A percentile compares a stretch with the other conserved stretches of the same genome.
Conservation (phyloP, 331 rosid genomes). For the Malus hybrid region DNA sequence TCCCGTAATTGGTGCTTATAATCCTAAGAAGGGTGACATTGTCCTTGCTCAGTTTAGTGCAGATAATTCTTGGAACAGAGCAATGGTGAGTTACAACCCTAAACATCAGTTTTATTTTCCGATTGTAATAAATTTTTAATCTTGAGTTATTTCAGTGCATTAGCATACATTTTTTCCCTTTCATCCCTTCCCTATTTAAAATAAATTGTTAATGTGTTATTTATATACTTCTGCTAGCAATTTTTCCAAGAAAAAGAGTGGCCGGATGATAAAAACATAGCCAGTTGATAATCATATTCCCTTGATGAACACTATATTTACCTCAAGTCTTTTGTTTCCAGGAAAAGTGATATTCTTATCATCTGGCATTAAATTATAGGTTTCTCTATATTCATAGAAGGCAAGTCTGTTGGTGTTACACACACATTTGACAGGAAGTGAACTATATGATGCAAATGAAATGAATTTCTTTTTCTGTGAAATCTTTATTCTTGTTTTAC, state of each 20-base stretch:
- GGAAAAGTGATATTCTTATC: neutral
- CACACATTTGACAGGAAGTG: too few species aligned
- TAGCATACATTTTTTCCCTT: neutral
- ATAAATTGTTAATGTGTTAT: neutral
- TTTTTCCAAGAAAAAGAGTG: neutral
- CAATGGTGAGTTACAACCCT: slow-evolving; percentile 56
- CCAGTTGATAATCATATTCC: neutral
- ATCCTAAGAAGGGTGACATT: slow-evolving; percentile 79
- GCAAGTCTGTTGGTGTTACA: neutral
- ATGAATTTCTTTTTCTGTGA: too few species aligned
- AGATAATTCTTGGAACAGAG: slow-evolving; percentile 84
- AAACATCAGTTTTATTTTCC: slow-evolving; percentile 4
- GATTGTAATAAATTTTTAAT: neutral
- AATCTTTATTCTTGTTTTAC: too few species aligned
- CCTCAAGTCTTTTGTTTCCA: neutral
- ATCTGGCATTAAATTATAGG: neutral
- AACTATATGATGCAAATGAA: too few species aligned
- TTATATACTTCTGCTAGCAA: neutral
- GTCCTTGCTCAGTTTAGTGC: slow-evolving; percentile 73
- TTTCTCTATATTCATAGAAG: neutral
- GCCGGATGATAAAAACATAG: neutral
- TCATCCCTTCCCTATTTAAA: neutral
- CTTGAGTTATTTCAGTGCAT: neutral
- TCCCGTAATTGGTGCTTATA: slow-evolving; percentile 78
- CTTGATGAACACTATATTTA: neutral